phyloP scores from a whole-genome alignment of 805 yeast species.

The Ogataea naganishii region DNA sequence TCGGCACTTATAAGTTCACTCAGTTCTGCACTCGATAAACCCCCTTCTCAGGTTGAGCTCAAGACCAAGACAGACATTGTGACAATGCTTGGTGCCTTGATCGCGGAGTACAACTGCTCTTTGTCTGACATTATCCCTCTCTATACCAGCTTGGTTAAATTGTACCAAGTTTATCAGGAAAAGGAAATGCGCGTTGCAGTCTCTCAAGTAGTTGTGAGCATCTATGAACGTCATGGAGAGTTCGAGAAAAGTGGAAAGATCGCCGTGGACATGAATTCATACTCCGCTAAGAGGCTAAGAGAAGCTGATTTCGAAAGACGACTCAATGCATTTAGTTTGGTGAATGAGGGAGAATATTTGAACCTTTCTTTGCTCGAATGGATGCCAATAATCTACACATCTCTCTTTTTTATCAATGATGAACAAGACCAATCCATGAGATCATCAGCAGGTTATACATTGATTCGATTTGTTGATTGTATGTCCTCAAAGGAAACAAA shows the following conservation, averaged over 20 bases:
- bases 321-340: slow-evolving; percentile 52
- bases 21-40: slow-evolving; percentile 51
- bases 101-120: slow-evolving; percentile 43
- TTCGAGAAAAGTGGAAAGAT: slow-evolving; percentile 39
- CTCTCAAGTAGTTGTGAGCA: slow-evolving; percentile 46
- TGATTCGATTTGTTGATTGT: slow-evolving; percentile 60
- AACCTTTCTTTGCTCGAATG: slow-evolving; percentile 51
- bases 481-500: slow-evolving; percentile 22
- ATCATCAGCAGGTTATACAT: slow-evolving; percentile 59
- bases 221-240: slow-evolving; percentile 44
- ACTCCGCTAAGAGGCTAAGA: slow-evolving; percentile 48
- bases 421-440: slow-evolving; percentile 74
- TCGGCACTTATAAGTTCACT: slow-evolving; percentile 46
- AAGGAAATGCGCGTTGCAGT: slow-evolving; percentile 54
- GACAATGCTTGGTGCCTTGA: slow-evolving; percentile 44
- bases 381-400: slow-evolving; percentile 66
- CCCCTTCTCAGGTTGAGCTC: slow-evolving; percentile 39
- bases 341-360: slow-evolving; percentile 48
- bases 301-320: slow-evolving; percentile 77
- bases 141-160: slow-evolving; percentile 21
- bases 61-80: slow-evolving; percentile 50
- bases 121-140: slow-evolving; percentile 37
- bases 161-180: slow-evolving; percentile 53
- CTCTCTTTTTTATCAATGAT: slow-evolving; percentile 66
- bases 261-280: slow-evolving; percentile 64